Conservation (phyloP, 225 moss, liverwort and hornwort genomes). For the Antitrichia curtipendula region DNA sequence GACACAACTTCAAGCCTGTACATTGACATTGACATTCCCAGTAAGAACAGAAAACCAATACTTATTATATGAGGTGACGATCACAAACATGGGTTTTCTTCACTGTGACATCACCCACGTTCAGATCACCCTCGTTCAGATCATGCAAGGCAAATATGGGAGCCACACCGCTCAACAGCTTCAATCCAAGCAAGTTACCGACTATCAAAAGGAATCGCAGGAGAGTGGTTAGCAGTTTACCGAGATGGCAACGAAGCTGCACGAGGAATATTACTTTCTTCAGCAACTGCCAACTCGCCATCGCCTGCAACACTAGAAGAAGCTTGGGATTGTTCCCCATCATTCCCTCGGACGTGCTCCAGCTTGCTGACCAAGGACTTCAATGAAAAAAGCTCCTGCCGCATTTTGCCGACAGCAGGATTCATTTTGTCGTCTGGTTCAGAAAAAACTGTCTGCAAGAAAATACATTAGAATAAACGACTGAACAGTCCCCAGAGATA, state of each 20-base stretch:
- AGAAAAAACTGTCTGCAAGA: slow-evolving; percentile 6
- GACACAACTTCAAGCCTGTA: background rate
- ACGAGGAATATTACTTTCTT: slow-evolving; percentile 11
- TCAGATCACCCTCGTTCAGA: too few relatives aligned
- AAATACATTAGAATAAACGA: background rate
- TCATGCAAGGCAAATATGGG: background rate
- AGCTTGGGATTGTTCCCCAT: background rate
- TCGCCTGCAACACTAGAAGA: background rate
- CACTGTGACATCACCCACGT: background rate
- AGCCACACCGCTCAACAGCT: background rate
- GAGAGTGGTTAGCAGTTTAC: background rate
- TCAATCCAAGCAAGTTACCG: background rate
- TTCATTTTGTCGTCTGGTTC: background rate
- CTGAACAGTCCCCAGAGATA: background rate
- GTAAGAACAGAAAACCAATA: background rate
- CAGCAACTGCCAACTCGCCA: background rate
- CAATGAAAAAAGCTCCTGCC: slow-evolving; percentile 39
- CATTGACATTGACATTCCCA: background rate
- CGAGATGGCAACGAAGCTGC: slow-evolving; percentile 34
- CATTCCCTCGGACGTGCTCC: slow-evolving; percentile 17
- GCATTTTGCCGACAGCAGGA: slow-evolving; percentile 31
- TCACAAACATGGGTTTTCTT: background rate
- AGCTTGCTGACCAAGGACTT: slow-evolving; percentile 43
- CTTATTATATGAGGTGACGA: background rate
- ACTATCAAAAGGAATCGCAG: background rate